phyloP scores from a whole-genome alignment of 2,329 filamentous ascomycete species.

The Ceratocystis huliohia region DNA sequence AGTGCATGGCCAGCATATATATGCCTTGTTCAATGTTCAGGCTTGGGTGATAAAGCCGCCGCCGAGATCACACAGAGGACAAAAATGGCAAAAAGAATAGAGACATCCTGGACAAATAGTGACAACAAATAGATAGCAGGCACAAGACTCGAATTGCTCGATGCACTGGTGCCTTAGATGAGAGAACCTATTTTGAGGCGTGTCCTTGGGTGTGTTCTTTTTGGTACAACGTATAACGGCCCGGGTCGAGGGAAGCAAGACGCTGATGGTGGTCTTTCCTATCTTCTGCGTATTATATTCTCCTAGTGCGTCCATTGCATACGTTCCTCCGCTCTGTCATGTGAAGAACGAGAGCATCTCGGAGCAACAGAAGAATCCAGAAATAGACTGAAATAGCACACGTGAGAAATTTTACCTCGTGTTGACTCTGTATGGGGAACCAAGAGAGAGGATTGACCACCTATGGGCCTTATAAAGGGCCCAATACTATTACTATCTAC shows the following conservation, averaged over 20 bases:
- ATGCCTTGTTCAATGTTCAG: not conserved
- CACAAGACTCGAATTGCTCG: not conserved
- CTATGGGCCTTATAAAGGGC: not conserved
- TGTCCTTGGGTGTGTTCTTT: not conserved
- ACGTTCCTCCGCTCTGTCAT: too few species aligned
- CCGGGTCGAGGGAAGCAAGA: not conserved
- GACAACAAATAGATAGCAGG: not conserved
- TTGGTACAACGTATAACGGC: not conserved
- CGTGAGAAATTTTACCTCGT: not conserved
- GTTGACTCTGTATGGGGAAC: not conserved
- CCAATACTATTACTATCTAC: too few species aligned
- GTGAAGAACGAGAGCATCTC: not conserved
- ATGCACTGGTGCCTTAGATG: not conserved
- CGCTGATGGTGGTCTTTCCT: not conserved
- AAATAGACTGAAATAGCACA: not conserved
- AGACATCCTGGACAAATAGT: not conserved
- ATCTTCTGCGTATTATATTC: not conserved
- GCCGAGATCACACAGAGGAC: not conserved
- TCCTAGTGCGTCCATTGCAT: not conserved
- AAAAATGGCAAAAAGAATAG: not conserved
- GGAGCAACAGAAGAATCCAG: not conserved
- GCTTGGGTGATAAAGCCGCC: not conserved
- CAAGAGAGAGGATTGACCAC: not conserved
- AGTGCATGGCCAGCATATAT: not conserved
- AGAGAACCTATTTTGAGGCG: not conserved